Evolutionary conservation across 2,329 filamentous ascomycete species (phyloP).

Genomic region (Fusarium buxicola): DNA sequence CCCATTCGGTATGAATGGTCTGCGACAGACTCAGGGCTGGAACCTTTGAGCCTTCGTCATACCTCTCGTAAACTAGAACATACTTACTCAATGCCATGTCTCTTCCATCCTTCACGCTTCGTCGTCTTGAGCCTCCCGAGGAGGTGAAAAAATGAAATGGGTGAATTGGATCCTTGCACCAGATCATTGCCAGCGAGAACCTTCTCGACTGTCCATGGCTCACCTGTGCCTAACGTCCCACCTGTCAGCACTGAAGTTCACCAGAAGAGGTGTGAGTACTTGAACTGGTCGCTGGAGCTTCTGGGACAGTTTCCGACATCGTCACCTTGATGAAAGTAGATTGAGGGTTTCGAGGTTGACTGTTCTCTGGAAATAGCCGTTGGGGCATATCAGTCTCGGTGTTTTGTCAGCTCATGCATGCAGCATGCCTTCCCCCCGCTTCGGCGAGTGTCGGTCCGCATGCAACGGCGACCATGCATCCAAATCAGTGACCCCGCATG

Average conservation of each 20-base stretch:
- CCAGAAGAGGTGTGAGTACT: neutral
- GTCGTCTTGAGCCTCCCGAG: slow-evolving; percentile 94
- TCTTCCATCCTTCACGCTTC: slow-evolving; percentile 93
- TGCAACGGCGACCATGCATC: slow-evolving; percentile 3
- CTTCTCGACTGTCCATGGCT: slow-evolving; percentile 65
- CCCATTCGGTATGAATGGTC: slow-evolving; percentile 99
- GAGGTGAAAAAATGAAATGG: slow-evolving; percentile 92
- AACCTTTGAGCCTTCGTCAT: slow-evolving; percentile 1
- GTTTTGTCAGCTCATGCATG: slow-evolving; percentile 6
- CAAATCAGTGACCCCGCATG: too few species aligned
- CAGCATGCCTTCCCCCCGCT: slow-evolving; percentile 5
- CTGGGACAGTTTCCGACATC: slow-evolving; percentile 14
- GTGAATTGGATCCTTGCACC: slow-evolving; percentile 72
- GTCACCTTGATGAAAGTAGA: neutral
- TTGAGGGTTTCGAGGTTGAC: neutral
- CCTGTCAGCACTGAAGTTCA: neutral
- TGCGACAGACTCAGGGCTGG: slow-evolving; percentile 86
- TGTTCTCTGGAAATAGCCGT: neutral
- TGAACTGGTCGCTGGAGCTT: neutral
- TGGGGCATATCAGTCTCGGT: neutral
- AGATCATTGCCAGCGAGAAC: slow-evolving; percentile 71
- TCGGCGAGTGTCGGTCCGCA: slow-evolving; percentile 12
- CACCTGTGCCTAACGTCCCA: slow-evolving; percentile 6
- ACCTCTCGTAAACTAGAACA: neutral
- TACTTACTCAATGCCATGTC: slow-evolving; percentile 75